Percentiles rank a stretch among this genome's conserved stretches.
Evolutionary conservation across 139 green algal genomes (phyloP).

Genomic region (Chlamydomonas applanata): DNA sequence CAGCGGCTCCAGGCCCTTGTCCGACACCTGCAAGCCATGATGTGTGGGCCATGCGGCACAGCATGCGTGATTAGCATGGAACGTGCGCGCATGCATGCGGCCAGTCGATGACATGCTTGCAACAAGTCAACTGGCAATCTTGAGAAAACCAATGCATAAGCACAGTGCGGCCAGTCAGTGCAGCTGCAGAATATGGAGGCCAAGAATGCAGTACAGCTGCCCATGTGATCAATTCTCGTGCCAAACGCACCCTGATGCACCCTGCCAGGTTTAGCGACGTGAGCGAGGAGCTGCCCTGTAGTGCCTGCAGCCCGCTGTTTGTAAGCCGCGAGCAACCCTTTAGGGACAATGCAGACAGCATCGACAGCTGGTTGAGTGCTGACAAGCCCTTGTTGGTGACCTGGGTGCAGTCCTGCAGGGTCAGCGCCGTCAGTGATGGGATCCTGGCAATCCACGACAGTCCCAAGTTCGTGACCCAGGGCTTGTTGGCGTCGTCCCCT

Average conservation of each 20-base stretch:
- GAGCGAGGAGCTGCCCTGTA: conserved; percentile 17
- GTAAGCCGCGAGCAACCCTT: conserved; percentile 42
- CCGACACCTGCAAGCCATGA: conserved; percentile 21
- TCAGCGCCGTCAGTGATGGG: conserved; percentile 28
- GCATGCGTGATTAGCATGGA: too few species aligned
- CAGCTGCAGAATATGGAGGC: too few species aligned
- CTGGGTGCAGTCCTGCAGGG: conserved; percentile 42
- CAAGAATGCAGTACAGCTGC: neutral
- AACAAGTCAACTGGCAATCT: too few species aligned
- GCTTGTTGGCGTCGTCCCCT: conserved; percentile 35
- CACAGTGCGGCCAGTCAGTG: too few species aligned
- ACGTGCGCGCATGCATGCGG: too few species aligned
- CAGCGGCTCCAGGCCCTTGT: conserved; percentile 37
- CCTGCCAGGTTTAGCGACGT: conserved; percentile 33
- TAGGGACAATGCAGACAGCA: conserved; percentile 28
- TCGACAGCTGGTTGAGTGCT: conserved; percentile 10
- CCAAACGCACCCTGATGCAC: conserved; percentile 13
- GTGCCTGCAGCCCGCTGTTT: conserved; percentile 34
- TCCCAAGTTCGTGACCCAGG: conserved; percentile 42
- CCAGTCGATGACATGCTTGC: too few species aligned
- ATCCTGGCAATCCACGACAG: conserved; percentile 24
- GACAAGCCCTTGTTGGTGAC: conserved; percentile 33
- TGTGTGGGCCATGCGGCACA: too few species aligned
- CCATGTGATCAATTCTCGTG: neutral
- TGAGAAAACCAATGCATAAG: too few species aligned